Base-by-base conservation (phyloP, 257 asterid genomes). In the Solanum paucissectum region DNA sequence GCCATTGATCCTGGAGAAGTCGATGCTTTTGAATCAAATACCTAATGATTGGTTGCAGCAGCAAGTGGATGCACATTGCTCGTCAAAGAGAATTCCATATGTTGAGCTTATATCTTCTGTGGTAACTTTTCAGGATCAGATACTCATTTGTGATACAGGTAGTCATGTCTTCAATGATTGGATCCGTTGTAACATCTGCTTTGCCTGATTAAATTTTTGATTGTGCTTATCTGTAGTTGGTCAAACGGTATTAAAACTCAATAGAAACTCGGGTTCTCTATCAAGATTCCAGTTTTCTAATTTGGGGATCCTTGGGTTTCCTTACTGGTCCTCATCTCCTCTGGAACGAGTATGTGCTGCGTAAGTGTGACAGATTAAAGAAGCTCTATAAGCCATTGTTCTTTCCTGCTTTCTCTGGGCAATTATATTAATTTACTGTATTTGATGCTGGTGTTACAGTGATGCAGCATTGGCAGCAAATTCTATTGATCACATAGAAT, bases 251-350 rank as follows among this genome's bases (percentile, higher is more conserved):
- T 90, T 91, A 84, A 94, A 93, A 92, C 90, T 94, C 87, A 83
- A 92, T 86, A 72, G 87, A 69, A 93, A 87, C 90, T 92, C 96
- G 76, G 96, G 93, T 74, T 87, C 90, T 68, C 85, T 91, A 73
- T 88, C 94, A 83, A 90, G 90, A 92, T 92, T 94, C 83, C 93
- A 83, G 37, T 92, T 94, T 82, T 94, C 98, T 71, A 95, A 95
- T 89, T 95, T 97, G 81, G 95, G 94, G 55, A 62, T 87, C 90
- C 94, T 97, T 89, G 99, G 99, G 87, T 93, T 97, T 89, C 98
- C 99, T 83, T 95, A 93, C 90, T 97, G 99, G 99, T 90, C 94
- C n/a, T 77, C 93, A 71, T 90, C 87, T 87, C 91, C 98, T 88
- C 90, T 94, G 86, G 99, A 95, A 90, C 88, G 90, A 82, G 96